phyloP scores from a whole-genome alignment of 768 basidiomycete genomes.

The Tulasnella sp. region DNA sequence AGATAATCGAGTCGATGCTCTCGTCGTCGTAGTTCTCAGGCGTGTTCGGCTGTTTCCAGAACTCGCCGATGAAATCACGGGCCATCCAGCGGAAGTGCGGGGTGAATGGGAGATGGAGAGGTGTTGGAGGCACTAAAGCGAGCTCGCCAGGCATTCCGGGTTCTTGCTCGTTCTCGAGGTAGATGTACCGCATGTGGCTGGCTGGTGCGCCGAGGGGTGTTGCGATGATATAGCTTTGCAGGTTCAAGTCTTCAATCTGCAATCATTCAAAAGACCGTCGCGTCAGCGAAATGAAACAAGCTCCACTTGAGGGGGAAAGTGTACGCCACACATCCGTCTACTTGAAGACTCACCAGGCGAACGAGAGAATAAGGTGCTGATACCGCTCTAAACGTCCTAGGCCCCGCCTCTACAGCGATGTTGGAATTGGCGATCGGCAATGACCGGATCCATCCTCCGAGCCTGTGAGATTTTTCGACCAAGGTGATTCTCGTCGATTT shows the following conservation, averaged over 20 bases:
- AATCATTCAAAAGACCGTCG: not conserved
- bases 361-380: not conserved
- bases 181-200: slow-evolving; percentile 17
- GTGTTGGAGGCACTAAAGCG: slow-evolving; percentile 29
- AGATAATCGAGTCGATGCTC: slow-evolving; percentile 65
- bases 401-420: slow-evolving; percentile 73
- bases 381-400: slow-evolving; percentile 55
- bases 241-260: not conserved
- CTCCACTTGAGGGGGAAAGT: not conserved
- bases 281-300: not conserved
- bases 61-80: slow-evolving; percentile 45
- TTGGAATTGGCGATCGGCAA: slow-evolving; percentile 9
- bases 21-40: slow-evolving; percentile 46
- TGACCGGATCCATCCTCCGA: slow-evolving; percentile 77
- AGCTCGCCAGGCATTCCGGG: not conserved
- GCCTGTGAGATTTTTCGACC: slow-evolving; percentile 47
- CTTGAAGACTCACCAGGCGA: not conserved
- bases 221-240: not conserved
- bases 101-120: slow-evolving; percentile 26
- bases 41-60: slow-evolving; percentile 29
- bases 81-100: slow-evolving; percentile 30
- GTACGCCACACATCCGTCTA: not conserved
- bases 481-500: slow-evolving; percentile 40
- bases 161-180: slow-evolving; percentile 2
- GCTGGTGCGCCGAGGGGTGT: not conserved